These are phyloP conservation scores for Tilletia setariae DNA, from an alignment of 1,284 basidiomycete species.

Conservation along the genomic window DNA sequence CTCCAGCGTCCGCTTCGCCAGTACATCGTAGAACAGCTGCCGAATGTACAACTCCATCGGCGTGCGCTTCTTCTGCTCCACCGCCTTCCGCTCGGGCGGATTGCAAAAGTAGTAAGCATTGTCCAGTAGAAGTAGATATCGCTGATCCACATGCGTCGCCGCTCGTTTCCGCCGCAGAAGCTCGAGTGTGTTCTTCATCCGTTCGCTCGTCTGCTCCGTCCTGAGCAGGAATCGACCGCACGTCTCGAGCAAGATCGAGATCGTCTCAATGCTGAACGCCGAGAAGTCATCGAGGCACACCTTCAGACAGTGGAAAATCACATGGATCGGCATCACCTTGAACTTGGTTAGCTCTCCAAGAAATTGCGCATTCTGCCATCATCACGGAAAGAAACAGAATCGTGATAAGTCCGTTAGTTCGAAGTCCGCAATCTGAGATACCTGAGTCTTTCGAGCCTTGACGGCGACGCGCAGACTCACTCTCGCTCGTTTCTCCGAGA, in stretches of 20 bases:
- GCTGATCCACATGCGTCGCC: slow-evolving; percentile 83
- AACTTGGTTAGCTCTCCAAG: slow-evolving; percentile 93
- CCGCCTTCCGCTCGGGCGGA: slow-evolving; percentile 84
- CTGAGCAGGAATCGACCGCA: slow-evolving; percentile 89
- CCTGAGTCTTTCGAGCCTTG: too few relatives aligned
- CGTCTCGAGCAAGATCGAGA: slow-evolving; percentile 84
- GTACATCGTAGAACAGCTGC: slow-evolving; percentile 84
- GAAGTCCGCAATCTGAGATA: not conserved
- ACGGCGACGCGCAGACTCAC: not conserved
- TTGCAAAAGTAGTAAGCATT: slow-evolving; percentile 99
- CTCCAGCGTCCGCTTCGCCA: slow-evolving; percentile 84
- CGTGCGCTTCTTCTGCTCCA: slow-evolving; percentile 77
- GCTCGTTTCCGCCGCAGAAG: slow-evolving; percentile 90
- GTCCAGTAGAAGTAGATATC: slow-evolving; percentile 83
- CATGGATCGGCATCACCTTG: slow-evolving; percentile 81
- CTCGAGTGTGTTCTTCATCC: slow-evolving; percentile 71
- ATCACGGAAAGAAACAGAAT: slow-evolving; percentile 50
- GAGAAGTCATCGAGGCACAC: slow-evolving; percentile 93
- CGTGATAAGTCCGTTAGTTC: slow-evolving; percentile 14
- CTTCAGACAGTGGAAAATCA: slow-evolving; percentile 93
- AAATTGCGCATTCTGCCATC: slow-evolving; percentile 71
- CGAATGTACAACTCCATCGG: slow-evolving; percentile 88
- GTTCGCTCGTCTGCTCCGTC: slow-evolving; percentile 78
- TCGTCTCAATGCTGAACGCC: slow-evolving; percentile 85
- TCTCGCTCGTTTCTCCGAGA: slow-evolving; percentile 77